Conservation (phyloP, 371 early-diverging fungal genomes). For the Zychaea mexicana region DNA sequence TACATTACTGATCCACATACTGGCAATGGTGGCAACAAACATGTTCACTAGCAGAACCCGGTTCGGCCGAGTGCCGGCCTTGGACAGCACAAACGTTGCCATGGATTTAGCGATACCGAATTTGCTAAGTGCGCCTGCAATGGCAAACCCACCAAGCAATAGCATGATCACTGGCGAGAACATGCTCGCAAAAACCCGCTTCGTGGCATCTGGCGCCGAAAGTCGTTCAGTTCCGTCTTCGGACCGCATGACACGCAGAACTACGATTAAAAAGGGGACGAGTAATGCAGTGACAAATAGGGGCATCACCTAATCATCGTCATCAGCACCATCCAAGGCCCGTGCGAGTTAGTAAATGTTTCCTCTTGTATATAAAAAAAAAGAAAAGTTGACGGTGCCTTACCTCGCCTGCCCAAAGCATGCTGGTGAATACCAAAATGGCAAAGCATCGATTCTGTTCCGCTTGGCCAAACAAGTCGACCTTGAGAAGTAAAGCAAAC, state of each 20-base stretch:
- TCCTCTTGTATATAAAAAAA: neutral
- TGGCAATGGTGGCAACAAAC: constrained; percentile 92
- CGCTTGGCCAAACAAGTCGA: constrained; percentile 56
- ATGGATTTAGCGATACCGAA: constrained; percentile 91
- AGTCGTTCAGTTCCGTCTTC: constrained; percentile 51
- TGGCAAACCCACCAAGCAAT: constrained; percentile 79
- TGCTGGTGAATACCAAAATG: constrained; percentile 83
- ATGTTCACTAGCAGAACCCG: constrained; percentile 89
- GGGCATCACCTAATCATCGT: constrained; percentile 75
- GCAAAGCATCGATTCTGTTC: constrained; percentile 88
- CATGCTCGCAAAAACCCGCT: constrained; percentile 76
- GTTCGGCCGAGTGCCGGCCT: constrained; percentile 85
- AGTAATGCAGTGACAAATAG: constrained; percentile 91
- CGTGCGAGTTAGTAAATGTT: neutral
- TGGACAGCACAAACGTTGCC: constrained; percentile 87
- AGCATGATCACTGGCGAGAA: constrained; percentile 86
- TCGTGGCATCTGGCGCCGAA: constrained; percentile 66
- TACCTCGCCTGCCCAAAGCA: constrained; percentile 95
- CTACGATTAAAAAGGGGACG: constrained; percentile 87
- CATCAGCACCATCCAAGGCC: neutral
- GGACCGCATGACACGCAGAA: constrained; percentile 79
- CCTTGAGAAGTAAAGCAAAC: constrained; percentile 55
- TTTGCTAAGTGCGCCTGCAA: constrained; percentile 83
- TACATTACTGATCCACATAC: constrained; percentile 98
- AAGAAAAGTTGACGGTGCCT: neutral